Evolutionary conservation across 306 rosid species (phyloP).

Genomic region (Quercus engelmannii): DNA sequence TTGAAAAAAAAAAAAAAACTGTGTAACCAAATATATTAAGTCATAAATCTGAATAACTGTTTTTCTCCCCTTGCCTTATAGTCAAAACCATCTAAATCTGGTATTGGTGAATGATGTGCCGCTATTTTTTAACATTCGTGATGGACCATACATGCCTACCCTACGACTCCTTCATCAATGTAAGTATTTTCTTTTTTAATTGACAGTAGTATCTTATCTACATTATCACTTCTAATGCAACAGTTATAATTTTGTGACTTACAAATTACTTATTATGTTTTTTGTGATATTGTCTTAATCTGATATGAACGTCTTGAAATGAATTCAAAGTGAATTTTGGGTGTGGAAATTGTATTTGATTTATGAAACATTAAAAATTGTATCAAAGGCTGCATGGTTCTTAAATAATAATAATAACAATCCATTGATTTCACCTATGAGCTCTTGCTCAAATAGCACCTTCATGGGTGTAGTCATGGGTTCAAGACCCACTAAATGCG

Average conservation of each 20-base stretch:
- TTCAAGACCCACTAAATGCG: not conserved
- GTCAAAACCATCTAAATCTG: constrained; percentile 97
- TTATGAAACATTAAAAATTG: not conserved
- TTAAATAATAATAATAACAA: not conserved
- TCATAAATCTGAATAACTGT: not conserved
- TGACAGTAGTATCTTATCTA: constrained; percentile 6
- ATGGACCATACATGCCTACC: constrained; percentile 99
- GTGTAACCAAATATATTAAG: not conserved
- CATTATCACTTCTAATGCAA: not conserved
- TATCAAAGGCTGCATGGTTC: not conserved
- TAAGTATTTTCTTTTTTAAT: constrained; percentile 31
- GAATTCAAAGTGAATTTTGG: not conserved
- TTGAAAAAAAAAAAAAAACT: too few species aligned
- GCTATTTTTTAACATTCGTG: constrained; percentile 87
- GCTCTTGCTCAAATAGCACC: not conserved
- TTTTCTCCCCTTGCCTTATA: constrained; percentile 29
- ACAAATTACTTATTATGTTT: not conserved
- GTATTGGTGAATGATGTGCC: constrained; percentile 94
- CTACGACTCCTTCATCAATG: constrained; percentile 96
- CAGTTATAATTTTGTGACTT: not conserved
- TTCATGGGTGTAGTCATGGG: not conserved
- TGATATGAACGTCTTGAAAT: not conserved
- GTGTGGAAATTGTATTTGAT: not conserved
- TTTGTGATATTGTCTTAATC: not conserved
- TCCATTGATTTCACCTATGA: constrained; percentile 9